Evolutionary conservation across 768 basidiomycete species (phyloP), one percentile per base, ranked within the genome.

Genomic region (Ramaria sp.): DNA sequence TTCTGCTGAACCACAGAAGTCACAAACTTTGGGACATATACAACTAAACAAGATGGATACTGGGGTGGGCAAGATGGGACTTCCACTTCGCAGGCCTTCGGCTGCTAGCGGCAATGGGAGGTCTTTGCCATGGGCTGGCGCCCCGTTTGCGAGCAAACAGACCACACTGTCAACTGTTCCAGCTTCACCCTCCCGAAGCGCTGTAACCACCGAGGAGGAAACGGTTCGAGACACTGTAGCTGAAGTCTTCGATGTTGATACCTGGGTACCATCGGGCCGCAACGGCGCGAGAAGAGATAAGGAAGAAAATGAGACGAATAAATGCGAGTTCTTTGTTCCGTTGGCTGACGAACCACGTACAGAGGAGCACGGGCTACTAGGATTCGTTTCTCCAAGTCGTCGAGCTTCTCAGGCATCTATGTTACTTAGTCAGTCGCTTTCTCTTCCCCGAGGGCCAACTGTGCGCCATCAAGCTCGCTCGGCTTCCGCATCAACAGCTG

Each of bases 371-470:
- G 22, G 20, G 12, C 44, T 27, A 25, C 24, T 27, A 30, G 43
- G 7, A 12, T 30, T 36, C 6, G 45, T 55, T n/a, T 55, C 53
- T 7, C 53, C 53, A 5, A 55, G 53, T 27, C 68, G 78, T 42
- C 68, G 81, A 38, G 78, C 79, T 4, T 82, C 81, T 25, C 64
- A 78, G 62, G 79, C 80, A 0, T 78, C 77, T 22, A 77, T 81
- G 53, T 73, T 78, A 3, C 74, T 85, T 32, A 78, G 83, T 3
- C 77, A 80, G 61, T 86, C 84, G 5, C 62, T 85, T 32, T 76
- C 71, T n/a, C 67, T 70, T 3, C 61, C 53, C 8, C 42, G 24
- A 10, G 34, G 5, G 13, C 53, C 18, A 13, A n/a, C 6, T 22
- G 24, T 20, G 9, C 50, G 25, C 20, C 59, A 43, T 37, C 53